A percentile compares a stretch with the other conserved stretches of the same genome.
Evolutionary conservation across 176 grass and related monocot genomes (phyloP).

Genomic region (bread wheat (Triticum aestivum)): DNA sequence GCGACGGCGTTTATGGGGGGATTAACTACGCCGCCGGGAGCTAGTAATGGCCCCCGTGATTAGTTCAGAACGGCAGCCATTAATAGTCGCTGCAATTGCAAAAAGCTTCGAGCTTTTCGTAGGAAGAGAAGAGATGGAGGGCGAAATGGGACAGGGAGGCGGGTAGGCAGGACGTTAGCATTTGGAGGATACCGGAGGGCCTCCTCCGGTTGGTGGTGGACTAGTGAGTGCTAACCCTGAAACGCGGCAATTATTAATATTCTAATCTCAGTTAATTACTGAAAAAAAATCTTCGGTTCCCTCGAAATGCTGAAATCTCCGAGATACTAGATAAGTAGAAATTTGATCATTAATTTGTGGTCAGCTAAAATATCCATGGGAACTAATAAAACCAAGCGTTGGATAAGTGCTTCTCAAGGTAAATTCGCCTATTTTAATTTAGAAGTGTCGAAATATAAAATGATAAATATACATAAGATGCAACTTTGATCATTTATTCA

Average conservation of each 20-base stretch:
- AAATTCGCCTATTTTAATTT: background rate
- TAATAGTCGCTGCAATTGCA: background rate
- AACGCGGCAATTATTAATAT: slow-evolving; percentile 21
- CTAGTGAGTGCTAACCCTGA: slow-evolving; percentile 25
- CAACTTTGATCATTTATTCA: no score
- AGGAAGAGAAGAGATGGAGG: slow-evolving; percentile 4
- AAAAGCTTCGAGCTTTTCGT: background rate
- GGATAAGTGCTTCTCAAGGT: background rate
- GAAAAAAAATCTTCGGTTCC: background rate
- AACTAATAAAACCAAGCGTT: no score
- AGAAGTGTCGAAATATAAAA: background rate
- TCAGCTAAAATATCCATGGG: no score
- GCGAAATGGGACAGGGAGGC: background rate
- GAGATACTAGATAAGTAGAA: no score
- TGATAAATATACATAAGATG: no score
- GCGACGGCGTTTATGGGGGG: background rate
- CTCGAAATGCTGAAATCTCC: background rate
- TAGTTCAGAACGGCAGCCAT: slow-evolving; percentile 13
- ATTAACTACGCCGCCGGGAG: background rate
- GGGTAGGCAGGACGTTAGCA: slow-evolving; percentile 44
- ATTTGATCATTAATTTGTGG: background rate
- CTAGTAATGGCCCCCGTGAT: background rate
- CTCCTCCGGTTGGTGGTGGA: slow-evolving; percentile 31
- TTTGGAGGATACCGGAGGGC: slow-evolving; percentile 6
- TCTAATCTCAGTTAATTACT: background rate